Conservation (phyloP, 1,139 yeast genomes). For the Debaryomycetaceae sp. region DNA sequence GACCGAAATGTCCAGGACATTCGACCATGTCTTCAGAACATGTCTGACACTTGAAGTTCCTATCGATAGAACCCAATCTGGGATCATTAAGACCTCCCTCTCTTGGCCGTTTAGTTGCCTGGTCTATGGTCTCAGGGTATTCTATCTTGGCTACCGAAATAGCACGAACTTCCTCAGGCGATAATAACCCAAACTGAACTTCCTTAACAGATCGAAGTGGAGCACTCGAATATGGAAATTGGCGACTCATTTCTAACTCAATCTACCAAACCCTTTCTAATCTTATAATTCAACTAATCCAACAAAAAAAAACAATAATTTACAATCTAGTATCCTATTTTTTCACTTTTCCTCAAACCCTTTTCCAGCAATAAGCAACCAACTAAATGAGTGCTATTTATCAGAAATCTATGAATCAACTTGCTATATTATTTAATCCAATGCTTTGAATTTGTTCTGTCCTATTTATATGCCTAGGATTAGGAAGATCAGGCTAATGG, state of each 20-base stretch:
- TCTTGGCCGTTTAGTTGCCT: constrained; percentile 89
- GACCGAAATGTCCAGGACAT: constrained; percentile 99
- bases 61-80: constrained; percentile 92
- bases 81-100: constrained; percentile 98
- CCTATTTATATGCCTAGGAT: constrained; percentile 6
- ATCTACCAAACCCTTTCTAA: not conserved
- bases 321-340: constrained; percentile 1
- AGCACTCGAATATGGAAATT: constrained; percentile 94
- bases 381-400: constrained; percentile 24
- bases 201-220: constrained; percentile 95
- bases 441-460: not conserved
- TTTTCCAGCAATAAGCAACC: constrained; percentile 16
- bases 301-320: constrained; percentile 1
- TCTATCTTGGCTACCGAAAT: constrained; percentile 96
- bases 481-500: constrained; percentile 2
- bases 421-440: not conserved
- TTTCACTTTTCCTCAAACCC: constrained; percentile 5
- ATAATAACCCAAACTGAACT: constrained; percentile 96
- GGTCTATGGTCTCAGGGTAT: constrained; percentile 99
- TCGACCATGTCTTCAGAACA: constrained; percentile 99
- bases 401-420: not conserved
- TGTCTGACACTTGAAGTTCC: constrained; percentile 96
- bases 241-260: constrained; percentile 38
- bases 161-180: constrained; percentile 97
- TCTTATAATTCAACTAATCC: not conserved